phyloP scores from a whole-genome alignment of 257 asterid genomes.

The Fraxinus excelsior region DNA sequence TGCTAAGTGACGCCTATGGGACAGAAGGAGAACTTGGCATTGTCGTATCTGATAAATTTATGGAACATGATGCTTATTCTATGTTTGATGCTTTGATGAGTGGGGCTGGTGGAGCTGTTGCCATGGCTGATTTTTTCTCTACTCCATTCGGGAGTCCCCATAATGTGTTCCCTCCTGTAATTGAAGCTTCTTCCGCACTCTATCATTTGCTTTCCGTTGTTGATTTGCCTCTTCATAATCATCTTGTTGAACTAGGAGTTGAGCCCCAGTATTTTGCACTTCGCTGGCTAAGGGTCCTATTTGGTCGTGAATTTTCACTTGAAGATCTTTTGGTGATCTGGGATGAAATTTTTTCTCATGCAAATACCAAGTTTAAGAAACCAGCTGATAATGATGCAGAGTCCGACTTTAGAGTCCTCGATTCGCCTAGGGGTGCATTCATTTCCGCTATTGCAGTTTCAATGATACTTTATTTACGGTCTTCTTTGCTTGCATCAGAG shows the following conservation, averaged over 20 bases:
- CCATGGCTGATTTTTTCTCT: conserved; percentile 82
- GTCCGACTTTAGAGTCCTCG: conserved; percentile 51
- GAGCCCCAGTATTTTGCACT: conserved; percentile 90
- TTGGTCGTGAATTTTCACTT: conserved; percentile 90
- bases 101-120: conserved; percentile 77
- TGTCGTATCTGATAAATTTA: conserved; percentile 76
- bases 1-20: conserved; percentile 84
- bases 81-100: conserved; percentile 87
- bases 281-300: conserved; percentile 84
- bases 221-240: conserved; percentile 79
- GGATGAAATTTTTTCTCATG: conserved; percentile 80
- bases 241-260: conserved; percentile 87
- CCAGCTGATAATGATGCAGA: conserved; percentile 29
- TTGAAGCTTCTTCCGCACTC: conserved; percentile 75
- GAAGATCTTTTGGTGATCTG: conserved; percentile 74
- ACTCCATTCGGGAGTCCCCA: conserved; percentile 53
- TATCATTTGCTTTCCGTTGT: conserved; percentile 81
- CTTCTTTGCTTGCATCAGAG: conserved; percentile 87
- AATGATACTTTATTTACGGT: conserved; percentile 73
- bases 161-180: conserved; percentile 70
- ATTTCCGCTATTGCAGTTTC: conserved; percentile 89
- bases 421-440: conserved; percentile 81
- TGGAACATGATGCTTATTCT: conserved; percentile 91
- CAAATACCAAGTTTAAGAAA: conserved; percentile 45
- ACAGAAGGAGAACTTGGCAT: conserved; percentile 94